phyloP scores from a whole-genome alignment of 108 stramenopile genomes.

The Skeletonema tropicum region DNA sequence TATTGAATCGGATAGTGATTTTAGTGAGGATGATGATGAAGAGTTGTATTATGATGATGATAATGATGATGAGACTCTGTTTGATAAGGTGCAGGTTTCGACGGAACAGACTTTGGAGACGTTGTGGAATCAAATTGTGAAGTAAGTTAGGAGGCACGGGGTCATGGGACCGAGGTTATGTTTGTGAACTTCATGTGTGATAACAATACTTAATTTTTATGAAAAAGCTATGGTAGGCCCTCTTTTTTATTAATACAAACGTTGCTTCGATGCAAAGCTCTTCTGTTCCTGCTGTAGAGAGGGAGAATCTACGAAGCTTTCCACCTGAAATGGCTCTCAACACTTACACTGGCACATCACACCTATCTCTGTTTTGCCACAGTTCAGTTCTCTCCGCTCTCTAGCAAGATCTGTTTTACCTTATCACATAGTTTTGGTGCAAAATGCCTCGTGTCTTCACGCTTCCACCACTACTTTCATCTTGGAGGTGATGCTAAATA shows the following conservation, averaged over 20 bases:
- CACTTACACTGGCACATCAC: conserved; percentile 24
- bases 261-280: no score
- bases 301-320: no score
- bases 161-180: neutral
- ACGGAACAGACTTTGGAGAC: conserved; percentile 49
- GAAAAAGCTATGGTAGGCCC: no score
- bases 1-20: conserved; percentile 14
- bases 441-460: no score
- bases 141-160: conserved; percentile 9
- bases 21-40: conserved; percentile 21
- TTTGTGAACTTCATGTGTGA: neutral
- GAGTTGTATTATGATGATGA: conserved; percentile 44
- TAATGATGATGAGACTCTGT: conserved; percentile 47
- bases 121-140: conserved; percentile 46
- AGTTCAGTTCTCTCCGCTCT: conserved; percentile 21
- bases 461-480: no score
- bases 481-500: no score
- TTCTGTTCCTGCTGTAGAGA: no score
- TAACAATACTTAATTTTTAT: no score
- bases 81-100: conserved; percentile 46
- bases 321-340: neutral
- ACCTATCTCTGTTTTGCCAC: conserved; percentile 31
- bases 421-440: no score
- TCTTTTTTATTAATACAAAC: no score
- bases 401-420: no score